Base-by-base conservation (phyloP, 441 rosid genomes). In the Jatropha podagrica region DNA sequence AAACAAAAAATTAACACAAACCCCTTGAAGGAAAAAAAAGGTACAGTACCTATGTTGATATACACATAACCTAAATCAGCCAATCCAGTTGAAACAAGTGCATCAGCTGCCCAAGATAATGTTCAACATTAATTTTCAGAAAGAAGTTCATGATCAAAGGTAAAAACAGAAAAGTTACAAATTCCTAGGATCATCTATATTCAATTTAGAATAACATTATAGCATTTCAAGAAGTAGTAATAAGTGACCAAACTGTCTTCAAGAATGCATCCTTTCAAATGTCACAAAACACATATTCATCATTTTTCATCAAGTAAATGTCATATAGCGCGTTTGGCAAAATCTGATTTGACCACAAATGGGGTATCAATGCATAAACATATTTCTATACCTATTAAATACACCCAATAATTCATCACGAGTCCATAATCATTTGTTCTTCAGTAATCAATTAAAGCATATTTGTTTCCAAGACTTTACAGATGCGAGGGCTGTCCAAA, bases 41-140 rank as follows among this genome's bases (percentile, higher is more conserved):
- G 64, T 77, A 62, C 49, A 61, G 42, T 91, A 96, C 98, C 99
- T 76, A 96, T 96, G 79, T 96, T 96, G 71, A 96, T 84, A 78
- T 91, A 82, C 9, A 76, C 80, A 79, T 96, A 96, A 68, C 99
- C 99, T 78, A 96, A 82, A 74, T 88, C 88, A 73, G 99, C 94
- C 87, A 96, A 83, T 72, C 99, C 99, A 23, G 96, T 86, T 49
- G 96, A 90, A 74, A 93, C 54, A 71, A 96, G 91, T 20, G 98
- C 98, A 81, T 93, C 97, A 80, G 96, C 99, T 96, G 91, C 75
- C 65, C 75, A 80, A 27, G 26, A 71, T 23, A 74, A 61, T 62
- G 66, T 54, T 18, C 51, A 52, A 56, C 1, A 58, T 88, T 67
- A 90, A 80, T 9, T 77, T 56, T 82, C 78, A 17, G 7, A 26